Conservation (phyloP, 2,329 filamentous ascomycete species). For the Apiospora malaysiana region DNA sequence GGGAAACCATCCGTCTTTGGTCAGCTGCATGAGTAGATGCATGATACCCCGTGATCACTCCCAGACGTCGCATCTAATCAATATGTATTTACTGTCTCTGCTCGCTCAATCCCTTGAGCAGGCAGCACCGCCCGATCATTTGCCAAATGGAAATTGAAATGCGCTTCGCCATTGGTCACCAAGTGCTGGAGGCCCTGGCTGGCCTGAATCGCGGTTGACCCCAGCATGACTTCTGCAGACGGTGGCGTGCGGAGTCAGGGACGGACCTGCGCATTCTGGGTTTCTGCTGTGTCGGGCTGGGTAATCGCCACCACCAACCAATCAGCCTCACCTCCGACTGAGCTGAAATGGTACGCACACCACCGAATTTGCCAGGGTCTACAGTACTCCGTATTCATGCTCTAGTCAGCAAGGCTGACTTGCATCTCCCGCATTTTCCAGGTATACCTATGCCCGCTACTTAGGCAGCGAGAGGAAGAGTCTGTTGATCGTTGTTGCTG, state of each 20-base stretch:
- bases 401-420: conserved; percentile 17
- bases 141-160: neutral
- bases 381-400: too few species aligned
- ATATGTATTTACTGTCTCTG: neutral
- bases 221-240: conserved; percentile 6
- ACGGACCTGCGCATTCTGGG: too few species aligned
- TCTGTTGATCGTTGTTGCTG: neutral
- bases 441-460: neutral
- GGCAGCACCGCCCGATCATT: conserved; percentile 6
- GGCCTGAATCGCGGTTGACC: neutral
- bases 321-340: neutral
- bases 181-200: neutral
- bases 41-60: neutral
- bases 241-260: neutral
- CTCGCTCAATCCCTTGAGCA: neutral
- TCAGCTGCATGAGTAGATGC: neutral
- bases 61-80: neutral
- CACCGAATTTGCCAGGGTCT: neutral
- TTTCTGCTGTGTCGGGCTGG: neutral
- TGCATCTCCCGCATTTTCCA: neutral
- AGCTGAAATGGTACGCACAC: neutral
- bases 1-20: neutral
- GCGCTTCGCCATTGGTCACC: neutral
- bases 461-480: neutral
- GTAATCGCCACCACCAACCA: neutral